phyloP scores from a whole-genome alignment of 2,329 filamentous ascomycete species.

The Talaromyces sp. region DNA sequence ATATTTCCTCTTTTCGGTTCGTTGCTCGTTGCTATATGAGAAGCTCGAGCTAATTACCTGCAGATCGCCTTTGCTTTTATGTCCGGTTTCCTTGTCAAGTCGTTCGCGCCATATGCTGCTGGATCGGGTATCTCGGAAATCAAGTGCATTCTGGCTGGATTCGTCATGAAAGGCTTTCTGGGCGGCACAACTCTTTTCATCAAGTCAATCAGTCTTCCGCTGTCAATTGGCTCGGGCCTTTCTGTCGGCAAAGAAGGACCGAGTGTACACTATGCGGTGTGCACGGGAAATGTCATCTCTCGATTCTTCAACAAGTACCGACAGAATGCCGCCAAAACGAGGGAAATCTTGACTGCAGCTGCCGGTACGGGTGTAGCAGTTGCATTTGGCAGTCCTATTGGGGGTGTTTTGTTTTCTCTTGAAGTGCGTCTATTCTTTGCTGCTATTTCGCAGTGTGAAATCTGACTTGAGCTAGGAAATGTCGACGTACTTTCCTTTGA shows the following conservation, averaged over 20 bases:
- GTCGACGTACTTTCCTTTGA: conserved; percentile 92
- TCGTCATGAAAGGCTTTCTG: conserved; percentile 98
- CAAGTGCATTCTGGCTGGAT: conserved; percentile 97
- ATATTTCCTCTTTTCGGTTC: conserved; percentile 78
- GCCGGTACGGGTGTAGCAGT: conserved; percentile 94
- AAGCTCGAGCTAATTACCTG: conserved; percentile 1
- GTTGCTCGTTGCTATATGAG: not conserved
- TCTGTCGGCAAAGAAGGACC: conserved; percentile 97
- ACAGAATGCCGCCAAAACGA: conserved; percentile 85
- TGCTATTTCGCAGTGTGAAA: conserved; percentile 14
- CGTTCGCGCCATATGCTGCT: conserved; percentile 91
- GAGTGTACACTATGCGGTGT: conserved; percentile 98
- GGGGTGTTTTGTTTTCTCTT: conserved; percentile 90
- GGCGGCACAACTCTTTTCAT: conserved; percentile 88
- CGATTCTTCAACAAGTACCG: conserved; percentile 89
- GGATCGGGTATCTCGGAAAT: conserved; percentile 98
- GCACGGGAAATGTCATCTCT: conserved; percentile 94
- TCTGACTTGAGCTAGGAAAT: conserved; percentile 60
- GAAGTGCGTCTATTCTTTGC: conserved; percentile 49
- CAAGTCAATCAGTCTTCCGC: conserved; percentile 84
- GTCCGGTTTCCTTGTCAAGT: conserved; percentile 79
- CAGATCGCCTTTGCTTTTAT: conserved; percentile 75
- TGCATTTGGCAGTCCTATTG: conserved; percentile 95
- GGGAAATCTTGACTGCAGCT: conserved; percentile 90
- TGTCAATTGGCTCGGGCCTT: conserved; percentile 89